Evolutionary conservation across 768 basidiomycete species (phyloP), one percentile per base, ranked within the genome.

Genomic region (Kwoniella europaea): DNA sequence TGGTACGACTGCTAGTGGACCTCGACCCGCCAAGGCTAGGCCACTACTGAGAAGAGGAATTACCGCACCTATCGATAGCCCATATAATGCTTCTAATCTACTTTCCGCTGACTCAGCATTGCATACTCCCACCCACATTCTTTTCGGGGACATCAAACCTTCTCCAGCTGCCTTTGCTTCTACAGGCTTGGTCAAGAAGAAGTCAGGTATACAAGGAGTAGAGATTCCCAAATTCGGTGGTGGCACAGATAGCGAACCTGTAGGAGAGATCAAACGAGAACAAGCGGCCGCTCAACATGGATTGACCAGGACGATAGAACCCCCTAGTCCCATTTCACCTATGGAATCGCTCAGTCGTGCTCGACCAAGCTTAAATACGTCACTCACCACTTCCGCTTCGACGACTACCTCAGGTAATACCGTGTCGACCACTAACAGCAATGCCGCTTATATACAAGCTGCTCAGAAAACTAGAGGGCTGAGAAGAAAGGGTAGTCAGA

Each of bases 131-230:
- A 76, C 75, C 10, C 59, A 68, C 3, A 67, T 71, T 4, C 41
- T 81, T 4, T 82, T 83, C 60, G 74, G 57, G 4, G 72, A 77
- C 44, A 71, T 76, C 63, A 76, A 71, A 29, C 82, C 82, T 2
- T 80, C 78, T 65, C 82, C 82, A 13, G 84, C 84, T 1, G 85
- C 84, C 1, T 86, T 86, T 71, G 79, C 82, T 44, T 83, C 82
- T 18, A 84, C 84, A 10, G 85, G 85, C 1, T 75, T 86, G 35
- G 78, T 86, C 63, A 85, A 85, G 79, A 83, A 83, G 70, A 76
- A 69, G 42, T 76, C 77, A 3, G 73, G 69, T 4, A 58, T 75
- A 3, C 56, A 68, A 6, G 69, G 71, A 10, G 50, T 76, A 0
- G 76, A 74, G 35, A 72, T 77, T 15, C 76, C 79, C 5, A 69